Evolutionary conservation across 139 green algal species (phyloP).

Genomic region (Chlorella sp.): DNA sequence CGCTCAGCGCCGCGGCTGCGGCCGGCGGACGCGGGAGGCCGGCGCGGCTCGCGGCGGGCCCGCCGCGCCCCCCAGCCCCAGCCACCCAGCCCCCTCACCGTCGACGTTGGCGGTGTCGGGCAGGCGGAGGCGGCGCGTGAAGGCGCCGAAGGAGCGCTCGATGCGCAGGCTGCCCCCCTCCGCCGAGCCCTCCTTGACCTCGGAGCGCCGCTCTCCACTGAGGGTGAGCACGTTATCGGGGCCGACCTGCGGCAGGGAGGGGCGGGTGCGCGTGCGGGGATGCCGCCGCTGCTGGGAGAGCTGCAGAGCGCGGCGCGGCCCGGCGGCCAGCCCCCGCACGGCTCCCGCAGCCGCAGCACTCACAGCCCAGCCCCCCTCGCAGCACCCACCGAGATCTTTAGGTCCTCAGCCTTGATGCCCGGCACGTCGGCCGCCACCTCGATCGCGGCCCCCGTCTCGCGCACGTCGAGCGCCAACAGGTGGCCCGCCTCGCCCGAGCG

Average conservation of each 20-base stretch:
- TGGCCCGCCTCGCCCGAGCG: too few species aligned
- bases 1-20: neutral
- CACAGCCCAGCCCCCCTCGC: too few species aligned
- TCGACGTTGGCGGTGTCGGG: conserved; percentile 28
- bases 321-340: too few species aligned
- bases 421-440: conserved; percentile 37
- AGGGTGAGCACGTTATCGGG: conserved; percentile 33
- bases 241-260: conserved; percentile 24
- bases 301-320: too few species aligned
- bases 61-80: neutral
- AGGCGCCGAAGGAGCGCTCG: conserved; percentile 17
- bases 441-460: too few species aligned
- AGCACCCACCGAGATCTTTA: too few species aligned
- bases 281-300: too few species aligned
- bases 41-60: neutral
- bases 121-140: conserved; percentile 32
- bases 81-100: neutral
- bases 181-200: conserved; percentile 10
- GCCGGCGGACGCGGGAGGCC: neutral
- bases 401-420: conserved; percentile 31
- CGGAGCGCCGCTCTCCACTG: conserved; percentile 16
- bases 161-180: conserved; percentile 18
- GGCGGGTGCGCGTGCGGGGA: too few species aligned
- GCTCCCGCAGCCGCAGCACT: too few species aligned
- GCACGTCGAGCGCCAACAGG: too few species aligned